Conservation (phyloP, 1,139 yeast species). For the Taphrina populina region DNA sequence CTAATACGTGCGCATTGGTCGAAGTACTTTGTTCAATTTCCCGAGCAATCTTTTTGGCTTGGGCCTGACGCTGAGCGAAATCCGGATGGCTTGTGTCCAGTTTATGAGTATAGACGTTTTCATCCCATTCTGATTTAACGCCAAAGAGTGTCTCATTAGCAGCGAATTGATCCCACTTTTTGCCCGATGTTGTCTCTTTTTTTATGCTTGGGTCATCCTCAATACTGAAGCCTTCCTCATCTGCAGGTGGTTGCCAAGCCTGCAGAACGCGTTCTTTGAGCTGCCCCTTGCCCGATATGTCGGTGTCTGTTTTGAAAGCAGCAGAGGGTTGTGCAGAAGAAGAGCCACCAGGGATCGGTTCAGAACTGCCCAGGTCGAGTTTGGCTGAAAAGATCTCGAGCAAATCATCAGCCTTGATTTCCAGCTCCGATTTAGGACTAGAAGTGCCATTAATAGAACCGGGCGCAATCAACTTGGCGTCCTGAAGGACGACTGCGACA, state of each 20-base stretch:
- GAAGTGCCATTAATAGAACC: conserved; percentile 44
- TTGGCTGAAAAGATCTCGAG: conserved; percentile 54
- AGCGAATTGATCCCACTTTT: conserved; percentile 87
- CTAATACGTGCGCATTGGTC: conserved; percentile 78
- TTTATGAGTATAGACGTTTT: conserved; percentile 81
- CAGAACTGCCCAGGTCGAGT: conserved; percentile 17
- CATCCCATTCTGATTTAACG: conserved; percentile 81
- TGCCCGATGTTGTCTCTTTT: background rate
- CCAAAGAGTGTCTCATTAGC: conserved; percentile 88
- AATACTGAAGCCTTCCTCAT: conserved; percentile 42
- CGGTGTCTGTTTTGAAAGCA: conserved; percentile 76
- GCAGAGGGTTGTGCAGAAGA: background rate
- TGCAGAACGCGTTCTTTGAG: conserved; percentile 69
- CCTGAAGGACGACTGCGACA: conserved; percentile 11
- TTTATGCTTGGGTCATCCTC: conserved; percentile 47
- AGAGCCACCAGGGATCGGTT: conserved; percentile 29
- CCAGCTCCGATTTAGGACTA: conserved; percentile 51
- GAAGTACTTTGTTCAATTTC: conserved; percentile 72
- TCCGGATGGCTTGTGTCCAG: conserved; percentile 75
- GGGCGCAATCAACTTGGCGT: conserved; percentile 4
- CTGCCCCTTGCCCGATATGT: conserved; percentile 50
- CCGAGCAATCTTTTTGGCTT: conserved; percentile 74
- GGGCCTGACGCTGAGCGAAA: conserved; percentile 60
- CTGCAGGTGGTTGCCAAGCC: conserved; percentile 80
- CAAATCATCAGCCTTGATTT: conserved; percentile 61